phyloP scores from a whole-genome alignment of 805 yeast genomes.

The Wickerhamomyces ciferrii region DNA sequence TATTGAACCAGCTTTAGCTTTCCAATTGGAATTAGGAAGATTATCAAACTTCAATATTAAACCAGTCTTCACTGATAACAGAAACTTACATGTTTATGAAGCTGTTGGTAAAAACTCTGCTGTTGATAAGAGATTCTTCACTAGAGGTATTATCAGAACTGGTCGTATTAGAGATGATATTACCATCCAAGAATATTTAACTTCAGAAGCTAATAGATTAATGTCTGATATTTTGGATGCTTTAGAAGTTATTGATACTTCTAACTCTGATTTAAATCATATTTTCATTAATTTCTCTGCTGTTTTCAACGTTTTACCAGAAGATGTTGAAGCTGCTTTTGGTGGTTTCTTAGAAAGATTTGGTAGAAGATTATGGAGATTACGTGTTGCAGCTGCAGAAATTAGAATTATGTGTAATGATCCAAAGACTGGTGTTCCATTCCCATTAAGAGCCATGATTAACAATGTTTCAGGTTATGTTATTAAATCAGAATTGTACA shows the following conservation, averaged over 20 bases:
- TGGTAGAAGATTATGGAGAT: conserved; percentile 94
- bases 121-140: conserved; percentile 91
- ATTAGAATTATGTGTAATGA: conserved; percentile 94
- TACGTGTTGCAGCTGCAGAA: conserved; percentile 96
- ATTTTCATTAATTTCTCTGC: conserved; percentile 96
- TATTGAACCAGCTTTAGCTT: conserved; percentile 97
- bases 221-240: conserved; percentile 96
- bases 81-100: conserved; percentile 96
- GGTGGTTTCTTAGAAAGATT: conserved; percentile 97
- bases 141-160: conserved; percentile 95
- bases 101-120: conserved; percentile 93
- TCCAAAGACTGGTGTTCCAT: conserved; percentile 78
- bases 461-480: conserved; percentile 97
- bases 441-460: conserved; percentile 95
- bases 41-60: conserved; percentile 91
- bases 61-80: conserved; percentile 93
- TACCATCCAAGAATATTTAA: conserved; percentile 87
- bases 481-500: conserved; percentile 90
- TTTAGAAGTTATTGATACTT: conserved; percentile 87
- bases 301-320: conserved; percentile 88
- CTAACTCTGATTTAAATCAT: conserved; percentile 94
- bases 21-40: conserved; percentile 92
- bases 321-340: conserved; percentile 95
- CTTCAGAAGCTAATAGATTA: conserved; percentile 92
- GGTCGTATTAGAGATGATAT: conserved; percentile 93